Base-by-base conservation (phyloP, 352 stramenopile species). In the Phytophthora podocarpi region DNA sequence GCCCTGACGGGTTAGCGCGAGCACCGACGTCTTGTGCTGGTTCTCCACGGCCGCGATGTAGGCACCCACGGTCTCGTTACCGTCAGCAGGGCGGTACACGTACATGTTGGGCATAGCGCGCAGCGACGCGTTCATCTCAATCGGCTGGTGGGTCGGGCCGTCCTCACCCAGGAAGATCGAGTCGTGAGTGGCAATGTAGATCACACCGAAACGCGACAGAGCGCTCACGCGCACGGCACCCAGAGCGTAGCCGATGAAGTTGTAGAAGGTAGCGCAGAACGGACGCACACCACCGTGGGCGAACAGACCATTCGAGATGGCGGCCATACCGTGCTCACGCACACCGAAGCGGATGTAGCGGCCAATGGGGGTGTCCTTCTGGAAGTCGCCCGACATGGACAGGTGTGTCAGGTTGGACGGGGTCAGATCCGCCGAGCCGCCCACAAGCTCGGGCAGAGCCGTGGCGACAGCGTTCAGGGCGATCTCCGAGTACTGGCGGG, bases 101-200 rank as follows among this genome's bases (percentile, higher is more conserved):
- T 98, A 96, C 72, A 99, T 97, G 82, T 99, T 99, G 28, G 97
- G 98, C 87, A 99, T 99, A 28, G 89, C 87, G 45, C 98, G 90
- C 27, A 99, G 72, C 64, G 85, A 89, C 55, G 97, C 94, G 73
- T 99, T 92, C 76, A 98, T 98, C 83, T 99, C 98, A 52, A 99
- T 97, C 26, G 98, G 98, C 85, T 99, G 97, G 82, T 99, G 98
- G 57, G 98, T 99, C 43, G 98, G 98, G 58, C 98, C 98, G 78
- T 99, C 98, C 78, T 99, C 98, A 45, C 98, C 98, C 24, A 99
- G 76, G 59, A 98, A 98, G 82, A 99, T 99, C n/a, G 87, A 98
- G 85, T 99, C 98, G 85, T 99, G 98, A 23, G 98, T 99, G 64
- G 98, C 98, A 30, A 99, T 84, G 82, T 98, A 99, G 47, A 99